phyloP scores from a whole-genome alignment of 768 basidiomycete genomes.

The Mycena venus region DNA sequence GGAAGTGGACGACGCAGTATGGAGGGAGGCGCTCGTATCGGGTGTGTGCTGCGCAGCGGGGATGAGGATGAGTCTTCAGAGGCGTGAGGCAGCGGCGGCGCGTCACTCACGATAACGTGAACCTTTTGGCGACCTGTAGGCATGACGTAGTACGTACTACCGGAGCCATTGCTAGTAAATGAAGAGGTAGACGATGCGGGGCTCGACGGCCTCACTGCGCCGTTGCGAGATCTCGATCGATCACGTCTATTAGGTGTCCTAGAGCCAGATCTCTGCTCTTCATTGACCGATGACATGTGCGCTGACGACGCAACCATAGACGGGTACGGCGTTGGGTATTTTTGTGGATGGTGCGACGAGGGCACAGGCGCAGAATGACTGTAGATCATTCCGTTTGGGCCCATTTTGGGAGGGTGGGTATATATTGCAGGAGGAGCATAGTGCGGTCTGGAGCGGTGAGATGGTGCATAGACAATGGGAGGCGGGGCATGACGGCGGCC shows the following conservation, averaged over 20 bases:
- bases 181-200: conserved; percentile 54
- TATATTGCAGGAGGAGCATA: conserved; percentile 74
- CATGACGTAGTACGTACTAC: conserved; percentile 82
- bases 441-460: conserved; percentile 60
- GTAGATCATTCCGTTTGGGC: conserved; percentile 74
- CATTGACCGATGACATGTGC: conserved; percentile 52
- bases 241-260: conserved; percentile 39
- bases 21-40: conserved; percentile 62
- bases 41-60: conserved; percentile 44
- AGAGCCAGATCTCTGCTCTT: conserved; percentile 46
- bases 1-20: conserved; percentile 71
- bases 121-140: conserved; percentile 81
- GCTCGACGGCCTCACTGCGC: conserved; percentile 29
- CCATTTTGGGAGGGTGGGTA: conserved; percentile 65
- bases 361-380: conserved; percentile 75
- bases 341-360: conserved; percentile 55
- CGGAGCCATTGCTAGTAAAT: conserved; percentile 65
- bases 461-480: conserved; percentile 73
- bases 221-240: conserved; percentile 39
- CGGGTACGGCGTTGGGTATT: conserved; percentile 58
- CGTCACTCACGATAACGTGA: conserved; percentile 75
- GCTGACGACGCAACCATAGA: conserved; percentile 50
- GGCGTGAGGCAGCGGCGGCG: conserved; percentile 20
- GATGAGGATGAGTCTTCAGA: conserved; percentile 32
- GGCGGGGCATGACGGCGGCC: conserved; percentile 58